These are phyloP conservation scores for Tetracladium maxilliforme DNA, from an alignment of 2,329 filamentous ascomycete genomes.

Conservation along the genomic window DNA sequence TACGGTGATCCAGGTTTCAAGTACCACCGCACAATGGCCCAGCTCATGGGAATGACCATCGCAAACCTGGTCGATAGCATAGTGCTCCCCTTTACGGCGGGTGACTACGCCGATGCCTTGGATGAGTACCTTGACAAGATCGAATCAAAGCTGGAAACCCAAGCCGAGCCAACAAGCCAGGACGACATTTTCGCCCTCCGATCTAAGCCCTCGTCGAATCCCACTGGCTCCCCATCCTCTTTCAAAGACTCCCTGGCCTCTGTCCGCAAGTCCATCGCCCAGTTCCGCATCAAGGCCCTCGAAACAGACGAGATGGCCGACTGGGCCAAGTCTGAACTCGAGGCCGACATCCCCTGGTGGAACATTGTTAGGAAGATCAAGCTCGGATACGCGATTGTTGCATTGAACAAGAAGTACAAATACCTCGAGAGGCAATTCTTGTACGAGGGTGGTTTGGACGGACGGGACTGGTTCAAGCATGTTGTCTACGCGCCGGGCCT, in stretches of 20 bases:
- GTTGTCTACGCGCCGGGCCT: conserved; percentile 83
- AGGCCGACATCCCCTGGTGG: conserved; percentile 59
- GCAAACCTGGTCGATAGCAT: conserved; percentile 31
- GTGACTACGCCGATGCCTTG: conserved; percentile 21
- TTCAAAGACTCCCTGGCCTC: neutral
- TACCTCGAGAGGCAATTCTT: conserved; percentile 68
- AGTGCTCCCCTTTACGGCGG: conserved; percentile 34
- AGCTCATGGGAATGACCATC: conserved; percentile 33
- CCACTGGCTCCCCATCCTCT: conserved; percentile 1
- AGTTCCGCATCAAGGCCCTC: conserved; percentile 2
- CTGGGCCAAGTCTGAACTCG: conserved; percentile 4
- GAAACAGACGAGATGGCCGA: neutral
- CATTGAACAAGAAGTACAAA: conserved; percentile 72
- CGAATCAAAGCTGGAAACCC: conserved; percentile 11
- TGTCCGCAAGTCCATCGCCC: conserved; percentile 8
- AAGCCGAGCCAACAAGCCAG: no score
- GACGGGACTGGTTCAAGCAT: conserved; percentile 82
- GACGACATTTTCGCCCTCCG: no score
- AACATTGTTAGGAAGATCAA: conserved; percentile 53
- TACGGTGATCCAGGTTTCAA: conserved; percentile 55
- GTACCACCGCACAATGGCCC: conserved; percentile 43
- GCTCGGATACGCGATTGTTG: conserved; percentile 46
- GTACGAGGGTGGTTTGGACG: conserved; percentile 61
- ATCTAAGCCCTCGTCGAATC: conserved; percentile 1
- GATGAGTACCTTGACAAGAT: conserved; percentile 12